These are phyloP conservation scores for Alternaria incomplexa DNA, from an alignment of 2,329 filamentous ascomycete genomes.

Conservation along the genomic window DNA sequence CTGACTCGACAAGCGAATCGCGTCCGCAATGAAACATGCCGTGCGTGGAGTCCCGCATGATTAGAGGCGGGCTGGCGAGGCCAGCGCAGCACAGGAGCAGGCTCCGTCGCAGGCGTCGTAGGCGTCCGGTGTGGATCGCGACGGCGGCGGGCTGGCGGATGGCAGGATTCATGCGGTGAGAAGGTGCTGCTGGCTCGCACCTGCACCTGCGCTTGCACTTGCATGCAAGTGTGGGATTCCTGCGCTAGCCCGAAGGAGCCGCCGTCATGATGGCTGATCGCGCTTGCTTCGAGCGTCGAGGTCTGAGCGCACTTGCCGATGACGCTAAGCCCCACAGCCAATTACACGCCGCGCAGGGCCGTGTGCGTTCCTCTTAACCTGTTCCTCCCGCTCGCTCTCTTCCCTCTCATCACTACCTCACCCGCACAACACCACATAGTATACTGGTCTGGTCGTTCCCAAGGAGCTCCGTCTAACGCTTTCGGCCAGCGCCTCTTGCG, in stretches of 20 bases:
- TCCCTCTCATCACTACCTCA: conserved; percentile 34
- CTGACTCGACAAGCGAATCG: conserved; percentile 22
- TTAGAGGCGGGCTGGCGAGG: conserved; percentile 8
- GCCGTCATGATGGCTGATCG: conserved; percentile 21
- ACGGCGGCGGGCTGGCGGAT: conserved; percentile 12
- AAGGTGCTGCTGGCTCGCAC: conserved; percentile 12
- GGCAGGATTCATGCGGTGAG: conserved; percentile 24
- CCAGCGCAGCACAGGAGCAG: conserved; percentile 5
- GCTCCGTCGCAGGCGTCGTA: conserved; percentile 9
- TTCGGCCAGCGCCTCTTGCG: conserved; percentile 52
- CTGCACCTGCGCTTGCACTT: neutral
- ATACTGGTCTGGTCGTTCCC: conserved; percentile 46
- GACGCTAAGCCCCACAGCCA: conserved; percentile 25
- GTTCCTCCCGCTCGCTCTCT: conserved; percentile 33
- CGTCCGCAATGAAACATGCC: conserved; percentile 22
- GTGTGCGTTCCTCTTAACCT: conserved; percentile 30
- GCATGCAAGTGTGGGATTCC: conserved; percentile 12
- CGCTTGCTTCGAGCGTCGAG: conserved; percentile 19
- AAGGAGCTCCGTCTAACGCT: conserved; percentile 42
- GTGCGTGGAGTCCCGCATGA: conserved; percentile 19
- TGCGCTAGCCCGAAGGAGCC: conserved; percentile 6
- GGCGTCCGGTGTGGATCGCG: conserved; percentile 8
- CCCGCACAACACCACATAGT: conserved; percentile 28
- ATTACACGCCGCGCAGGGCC: conserved; percentile 22
- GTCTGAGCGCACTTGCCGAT: conserved; percentile 26